A percentile compares a stretch with the other conserved stretches of the same genome.
Evolutionary conservation across 352 stramenopile species (phyloP).

Genomic region (Phytophthora niederhauseri): DNA sequence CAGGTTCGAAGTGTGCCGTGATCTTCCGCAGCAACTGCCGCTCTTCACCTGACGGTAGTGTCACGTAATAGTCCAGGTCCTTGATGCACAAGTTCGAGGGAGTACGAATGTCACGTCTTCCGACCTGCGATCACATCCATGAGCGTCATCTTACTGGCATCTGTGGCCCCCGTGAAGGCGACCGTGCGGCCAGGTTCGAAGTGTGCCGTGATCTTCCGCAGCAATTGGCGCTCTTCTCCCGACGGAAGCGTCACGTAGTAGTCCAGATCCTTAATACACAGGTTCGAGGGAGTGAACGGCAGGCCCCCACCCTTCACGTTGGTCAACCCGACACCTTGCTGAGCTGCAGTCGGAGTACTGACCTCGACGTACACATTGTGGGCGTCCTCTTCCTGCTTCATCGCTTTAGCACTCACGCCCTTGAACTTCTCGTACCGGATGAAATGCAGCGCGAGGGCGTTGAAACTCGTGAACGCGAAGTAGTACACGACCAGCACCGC

Average conservation of each 20-base stretch:
- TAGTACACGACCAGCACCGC: constrained; percentile 48
- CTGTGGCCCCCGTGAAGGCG: constrained; percentile 77
- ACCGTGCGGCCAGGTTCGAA: constrained; percentile 70
- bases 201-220: constrained; percentile 50
- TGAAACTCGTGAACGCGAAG: constrained; percentile 55
- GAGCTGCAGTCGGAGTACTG: too few species aligned
- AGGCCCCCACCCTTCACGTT: too few species aligned
- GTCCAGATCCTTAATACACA: constrained; percentile 57
- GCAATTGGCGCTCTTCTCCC: constrained; percentile 55
- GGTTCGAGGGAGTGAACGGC: constrained; percentile 47
- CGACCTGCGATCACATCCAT: constrained; percentile 68
- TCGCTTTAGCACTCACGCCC: constrained; percentile 42
- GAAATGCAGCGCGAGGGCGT: constrained; percentile 48
- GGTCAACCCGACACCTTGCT: too few species aligned
- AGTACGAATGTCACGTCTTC: constrained; percentile 63
- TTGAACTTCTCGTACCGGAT: constrained; percentile 53
- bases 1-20: constrained; percentile 59
- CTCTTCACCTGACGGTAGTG: constrained; percentile 60
- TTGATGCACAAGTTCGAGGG: constrained; percentile 55
- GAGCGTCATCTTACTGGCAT: constrained; percentile 67
- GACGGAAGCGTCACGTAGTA: constrained; percentile 70
- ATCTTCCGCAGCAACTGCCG: constrained; percentile 52
- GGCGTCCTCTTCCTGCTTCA: constrained; percentile 22
- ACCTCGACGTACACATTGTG: constrained; percentile 44
- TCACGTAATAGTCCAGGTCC: constrained; percentile 64